Percentiles rank a stretch among this genome's conserved stretches.
Evolutionary conservation across 208 protist species (phyloP).

Genomic region (Porcisia deanei): DNA sequence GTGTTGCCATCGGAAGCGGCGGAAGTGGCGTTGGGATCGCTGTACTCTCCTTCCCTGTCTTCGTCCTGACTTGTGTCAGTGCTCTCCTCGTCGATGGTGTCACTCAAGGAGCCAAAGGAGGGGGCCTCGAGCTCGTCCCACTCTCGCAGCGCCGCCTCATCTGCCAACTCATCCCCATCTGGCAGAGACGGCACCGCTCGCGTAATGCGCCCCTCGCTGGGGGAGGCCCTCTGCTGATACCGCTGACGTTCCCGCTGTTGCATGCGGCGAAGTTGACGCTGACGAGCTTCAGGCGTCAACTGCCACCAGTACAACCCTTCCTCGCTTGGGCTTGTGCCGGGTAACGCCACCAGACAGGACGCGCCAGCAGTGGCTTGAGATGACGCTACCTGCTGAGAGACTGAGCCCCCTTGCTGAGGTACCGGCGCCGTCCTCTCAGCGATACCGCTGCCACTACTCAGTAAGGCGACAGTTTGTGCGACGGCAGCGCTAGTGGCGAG

Average conservation of each 20-base stretch:
- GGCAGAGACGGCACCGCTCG: neutral
- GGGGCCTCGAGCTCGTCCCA: conserved; percentile 34
- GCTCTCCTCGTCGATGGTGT: neutral
- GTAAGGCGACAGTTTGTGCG: neutral
- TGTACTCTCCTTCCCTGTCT: neutral
- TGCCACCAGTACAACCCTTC: conserved; percentile 74
- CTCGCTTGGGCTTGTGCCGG: neutral
- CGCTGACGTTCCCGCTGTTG: conserved; percentile 27
- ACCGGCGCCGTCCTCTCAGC: neutral
- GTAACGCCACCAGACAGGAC: neutral
- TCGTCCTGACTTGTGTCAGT: neutral
- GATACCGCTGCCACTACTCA: neutral
- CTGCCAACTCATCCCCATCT: conserved; percentile 25
- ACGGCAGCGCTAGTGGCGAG: too few relatives aligned
- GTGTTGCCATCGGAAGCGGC: neutral
- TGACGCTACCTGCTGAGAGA: neutral
- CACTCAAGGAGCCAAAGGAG: conserved; percentile 18
- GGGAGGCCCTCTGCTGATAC: neutral
- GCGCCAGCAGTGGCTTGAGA: neutral
- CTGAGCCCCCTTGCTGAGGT: neutral
- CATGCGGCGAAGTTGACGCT: conserved; percentile 44
- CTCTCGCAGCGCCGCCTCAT: conserved; percentile 32
- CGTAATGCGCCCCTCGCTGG: neutral
- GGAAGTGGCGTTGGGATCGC: neutral
- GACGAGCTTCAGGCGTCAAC: conserved; percentile 50